Conservation (phyloP, 352 stramenopile genomes). For the Pythium guiyangense region DNA sequence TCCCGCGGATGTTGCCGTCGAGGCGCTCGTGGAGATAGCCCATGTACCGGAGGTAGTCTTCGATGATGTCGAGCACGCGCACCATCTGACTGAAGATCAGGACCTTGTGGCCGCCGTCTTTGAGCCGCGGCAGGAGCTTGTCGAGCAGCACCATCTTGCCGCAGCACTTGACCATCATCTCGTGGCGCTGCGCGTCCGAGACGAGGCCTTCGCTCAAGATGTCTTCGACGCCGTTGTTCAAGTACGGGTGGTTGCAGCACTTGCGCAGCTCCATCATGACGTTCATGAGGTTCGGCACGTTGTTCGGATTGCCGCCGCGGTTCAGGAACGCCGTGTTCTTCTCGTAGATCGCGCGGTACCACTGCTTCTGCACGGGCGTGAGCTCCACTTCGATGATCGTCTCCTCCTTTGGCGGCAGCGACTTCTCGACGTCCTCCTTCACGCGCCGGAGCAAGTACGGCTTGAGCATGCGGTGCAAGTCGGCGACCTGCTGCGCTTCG, state of each 20-base stretch:
- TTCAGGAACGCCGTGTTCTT: constrained; percentile 92
- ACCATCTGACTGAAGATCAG: constrained; percentile 99
- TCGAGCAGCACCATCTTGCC: constrained; percentile 99
- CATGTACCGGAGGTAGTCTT: constrained; percentile 96
- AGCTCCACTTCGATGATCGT: constrained; percentile 91
- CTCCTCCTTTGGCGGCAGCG: constrained; percentile 84
- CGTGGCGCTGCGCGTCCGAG: constrained; percentile 73
- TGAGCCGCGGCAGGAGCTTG: constrained; percentile 97
- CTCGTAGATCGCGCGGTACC: constrained; percentile 95
- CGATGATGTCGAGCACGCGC: constrained; percentile 99
- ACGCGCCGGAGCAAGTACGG: constrained; percentile 85
- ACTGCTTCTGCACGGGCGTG: constrained; percentile 88
- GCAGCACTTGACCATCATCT: constrained; percentile 96
- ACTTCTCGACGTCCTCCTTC: constrained; percentile 90
- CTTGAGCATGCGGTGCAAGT: constrained; percentile 89
- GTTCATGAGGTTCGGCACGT: constrained; percentile 90
- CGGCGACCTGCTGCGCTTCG: constrained; percentile 83
- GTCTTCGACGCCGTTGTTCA: constrained; percentile 92
- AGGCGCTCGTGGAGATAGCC: constrained; percentile 95
- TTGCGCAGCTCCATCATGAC: constrained; percentile 92
- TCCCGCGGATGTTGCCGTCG: constrained; percentile 95
- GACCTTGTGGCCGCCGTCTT: constrained; percentile 96
- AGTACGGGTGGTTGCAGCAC: constrained; percentile 89
- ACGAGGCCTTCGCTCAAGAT: constrained; percentile 77
- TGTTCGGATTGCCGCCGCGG: constrained; percentile 70